A percentile compares a stretch with the other conserved stretches of the same genome.
Conservation (phyloP, 2,329 filamentous ascomycete genomes). For the Alternaria sp. region DNA sequence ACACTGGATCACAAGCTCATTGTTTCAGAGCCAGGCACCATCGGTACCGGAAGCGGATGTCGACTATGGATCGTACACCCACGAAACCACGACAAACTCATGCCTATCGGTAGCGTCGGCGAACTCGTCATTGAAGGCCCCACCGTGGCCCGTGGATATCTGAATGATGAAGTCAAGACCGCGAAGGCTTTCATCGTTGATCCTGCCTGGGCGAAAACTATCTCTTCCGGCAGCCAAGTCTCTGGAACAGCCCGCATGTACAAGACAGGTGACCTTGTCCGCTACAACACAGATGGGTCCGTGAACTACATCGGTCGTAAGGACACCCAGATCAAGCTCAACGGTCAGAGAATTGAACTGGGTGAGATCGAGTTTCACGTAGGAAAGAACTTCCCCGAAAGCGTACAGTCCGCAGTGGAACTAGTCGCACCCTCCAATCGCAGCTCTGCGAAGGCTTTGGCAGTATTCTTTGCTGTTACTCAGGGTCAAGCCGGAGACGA, state of each 20-base stretch:
- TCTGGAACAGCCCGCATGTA: conserved; percentile 27
- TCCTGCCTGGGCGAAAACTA: conserved; percentile 28
- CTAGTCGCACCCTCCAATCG: conserved; percentile 39
- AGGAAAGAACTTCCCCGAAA: conserved; percentile 41
- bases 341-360: conserved; percentile 40
- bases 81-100: conserved; percentile 43
- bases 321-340: conserved; percentile 41
- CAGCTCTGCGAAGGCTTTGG: conserved; percentile 38
- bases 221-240: conserved; percentile 13
- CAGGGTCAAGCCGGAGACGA: conserved; percentile 12
- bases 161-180: conserved; percentile 33
- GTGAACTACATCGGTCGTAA: conserved; percentile 36
- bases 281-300: conserved; percentile 34
- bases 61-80: conserved; percentile 52
- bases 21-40: conserved; percentile 35
- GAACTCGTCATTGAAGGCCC: conserved; percentile 57
- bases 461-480: conserved; percentile 39
- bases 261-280: conserved; percentile 28
- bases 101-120: conserved; percentile 40
- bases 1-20: conserved; percentile 33
- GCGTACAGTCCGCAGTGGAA: conserved; percentile 42
- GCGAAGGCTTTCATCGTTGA: conserved; percentile 39
- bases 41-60: conserved; percentile 41
- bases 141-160: conserved; percentile 44
- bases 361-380: conserved; percentile 42